Evolutionary conservation across 768 basidiomycete genomes (phyloP).

Genomic region (Imleria badia): DNA sequence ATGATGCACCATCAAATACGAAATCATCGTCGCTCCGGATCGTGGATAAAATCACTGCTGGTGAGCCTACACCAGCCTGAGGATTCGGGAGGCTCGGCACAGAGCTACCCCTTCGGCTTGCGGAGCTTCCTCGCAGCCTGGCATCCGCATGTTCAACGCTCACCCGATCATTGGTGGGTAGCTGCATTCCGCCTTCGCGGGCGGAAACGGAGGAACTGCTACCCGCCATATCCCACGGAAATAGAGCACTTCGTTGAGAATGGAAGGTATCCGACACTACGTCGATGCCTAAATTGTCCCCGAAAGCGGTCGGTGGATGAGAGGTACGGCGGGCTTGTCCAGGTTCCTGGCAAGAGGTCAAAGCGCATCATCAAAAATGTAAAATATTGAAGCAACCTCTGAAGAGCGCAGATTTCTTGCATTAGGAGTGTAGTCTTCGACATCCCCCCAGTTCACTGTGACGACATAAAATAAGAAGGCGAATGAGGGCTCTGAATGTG

Average conservation of each 20-base stretch:
- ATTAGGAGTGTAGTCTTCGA: slow-evolving; percentile 15
- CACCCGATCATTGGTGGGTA: slow-evolving; percentile 42
- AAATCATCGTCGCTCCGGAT: slow-evolving; percentile 61
- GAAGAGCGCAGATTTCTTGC: slow-evolving; percentile 48
- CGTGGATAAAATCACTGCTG: slow-evolving; percentile 38
- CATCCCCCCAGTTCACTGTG: slow-evolving; percentile 24
- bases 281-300: slow-evolving; percentile 50
- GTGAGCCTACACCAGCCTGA: slow-evolving; percentile 47
- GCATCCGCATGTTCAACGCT: slow-evolving; percentile 54
- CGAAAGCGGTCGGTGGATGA: slow-evolving; percentile 50
- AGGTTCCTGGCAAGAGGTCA: slow-evolving; percentile 59
- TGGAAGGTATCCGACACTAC: slow-evolving; percentile 39
- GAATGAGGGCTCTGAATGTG: background rate
- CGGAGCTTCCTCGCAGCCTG: slow-evolving; percentile 51
- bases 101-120: slow-evolving; percentile 59
- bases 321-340: slow-evolving; percentile 81
- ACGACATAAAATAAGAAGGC: slow-evolving; percentile 3
- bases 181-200: slow-evolving; percentile 32
- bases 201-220: slow-evolving; percentile 54
- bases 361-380: background rate
- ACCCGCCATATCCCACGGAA: slow-evolving; percentile 85
- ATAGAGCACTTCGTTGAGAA: slow-evolving; percentile 69
- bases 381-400: slow-evolving; percentile 47
- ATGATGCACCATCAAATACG: slow-evolving; percentile 57
- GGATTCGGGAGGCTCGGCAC: slow-evolving; percentile 49